Evolutionary conservation across 2,329 filamentous ascomycete species (phyloP), one percentile per base, ranked within the genome.

Genomic region (Macrophomina tecta): DNA sequence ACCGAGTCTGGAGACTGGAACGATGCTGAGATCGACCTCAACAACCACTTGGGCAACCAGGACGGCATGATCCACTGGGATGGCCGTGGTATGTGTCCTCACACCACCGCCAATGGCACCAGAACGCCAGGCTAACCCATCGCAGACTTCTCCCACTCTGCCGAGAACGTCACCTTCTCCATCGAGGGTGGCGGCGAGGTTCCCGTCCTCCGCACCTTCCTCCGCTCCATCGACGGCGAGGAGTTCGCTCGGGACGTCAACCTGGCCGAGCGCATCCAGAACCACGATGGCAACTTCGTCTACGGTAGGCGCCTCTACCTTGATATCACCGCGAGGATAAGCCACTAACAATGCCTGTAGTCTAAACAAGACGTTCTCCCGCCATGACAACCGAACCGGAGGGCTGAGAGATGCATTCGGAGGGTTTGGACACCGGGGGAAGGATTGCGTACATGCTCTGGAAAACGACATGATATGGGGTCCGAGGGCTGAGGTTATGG

Each of bases 241-340:
- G 64, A 67, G 1, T 67, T 77, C 1, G 67, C 75, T 6, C 75
- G 79, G 45, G 81, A 89, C 70, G 69, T 89, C 69, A 88, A 89
- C 78, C 81, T 89, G 5, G 74, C 81, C 2, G 85, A 87, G 81
- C 79, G 83, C 67, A 80, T 89, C 64, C 75, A 76, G 67, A 89
- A 89, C 76, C 70, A 82, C 23, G 73, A 85, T 70, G 86, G 87
- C n/a, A 34, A 67, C 1, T 79, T 86, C 67, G 62, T 69, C 65
- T 82, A 78, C 56, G 46, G 77, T 75, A 32, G 77, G 78, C 67
- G 4, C 4, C 6, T 5, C 9, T 12, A 3, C 12, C 18, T 14
- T 14, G 2, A 9, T 2, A 51, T 12, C n/a, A 46, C 7, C n/a
- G 12, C n/a, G 9, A 16, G 36, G 8, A 18, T n/a, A 6, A 14